A percentile compares a stretch with the other conserved stretches of the same genome.
These are phyloP conservation scores for Trichoderma gamsii DNA, from an alignment of 495 filamentous ascomycete species.

Conservation along the genomic window DNA sequence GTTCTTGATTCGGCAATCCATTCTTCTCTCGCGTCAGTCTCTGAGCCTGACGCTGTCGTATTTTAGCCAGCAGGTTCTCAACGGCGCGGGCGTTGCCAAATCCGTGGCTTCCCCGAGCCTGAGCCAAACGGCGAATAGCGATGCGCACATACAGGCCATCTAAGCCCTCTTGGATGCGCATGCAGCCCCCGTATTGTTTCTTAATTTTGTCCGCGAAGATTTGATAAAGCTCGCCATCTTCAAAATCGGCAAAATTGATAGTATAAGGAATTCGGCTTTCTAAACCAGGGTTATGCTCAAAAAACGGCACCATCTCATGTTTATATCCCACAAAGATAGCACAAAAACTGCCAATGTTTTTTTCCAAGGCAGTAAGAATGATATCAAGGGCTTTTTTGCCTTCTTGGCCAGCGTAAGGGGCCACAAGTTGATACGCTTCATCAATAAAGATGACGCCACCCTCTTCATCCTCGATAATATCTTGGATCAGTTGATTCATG, in stretches of 20 bases:
- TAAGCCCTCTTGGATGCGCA: slow-evolving; percentile 55
- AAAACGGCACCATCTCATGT: slow-evolving; percentile 74
- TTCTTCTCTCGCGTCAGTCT: slow-evolving; percentile 40
- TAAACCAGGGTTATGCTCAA: slow-evolving; percentile 69
- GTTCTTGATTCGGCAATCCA: slow-evolving; percentile 18
- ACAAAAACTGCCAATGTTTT: slow-evolving; percentile 66
- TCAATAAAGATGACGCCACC: slow-evolving; percentile 73
- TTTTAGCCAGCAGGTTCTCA: slow-evolving; percentile 50
- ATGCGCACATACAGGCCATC: slow-evolving; percentile 62
- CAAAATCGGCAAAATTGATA: slow-evolving; percentile 64
- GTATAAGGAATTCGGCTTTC: slow-evolving; percentile 62
- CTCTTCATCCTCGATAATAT: slow-evolving; percentile 43
- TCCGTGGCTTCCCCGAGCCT: slow-evolving; percentile 55
- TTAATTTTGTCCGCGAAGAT: slow-evolving; percentile 48
- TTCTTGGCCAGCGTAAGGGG: slow-evolving; percentile 37
- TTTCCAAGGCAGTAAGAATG: slow-evolving; percentile 69
- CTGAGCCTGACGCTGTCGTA: slow-evolving; percentile 52
- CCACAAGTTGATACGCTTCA: slow-evolving; percentile 69
- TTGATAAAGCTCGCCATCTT: slow-evolving; percentile 55
- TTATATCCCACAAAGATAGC: slow-evolving; percentile 74
- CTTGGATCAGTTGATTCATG: no score
- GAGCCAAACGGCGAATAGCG: slow-evolving; percentile 53
- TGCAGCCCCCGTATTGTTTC: slow-evolving; percentile 41
- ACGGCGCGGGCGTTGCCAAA: slow-evolving; percentile 70
- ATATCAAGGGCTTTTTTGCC: slow-evolving; percentile 65